A percentile compares a stretch with the other conserved stretches of the same genome.
These are phyloP conservation scores for Tylopilus subfusipes DNA, from an alignment of 768 basidiomycete species.

Conservation along the genomic window DNA sequence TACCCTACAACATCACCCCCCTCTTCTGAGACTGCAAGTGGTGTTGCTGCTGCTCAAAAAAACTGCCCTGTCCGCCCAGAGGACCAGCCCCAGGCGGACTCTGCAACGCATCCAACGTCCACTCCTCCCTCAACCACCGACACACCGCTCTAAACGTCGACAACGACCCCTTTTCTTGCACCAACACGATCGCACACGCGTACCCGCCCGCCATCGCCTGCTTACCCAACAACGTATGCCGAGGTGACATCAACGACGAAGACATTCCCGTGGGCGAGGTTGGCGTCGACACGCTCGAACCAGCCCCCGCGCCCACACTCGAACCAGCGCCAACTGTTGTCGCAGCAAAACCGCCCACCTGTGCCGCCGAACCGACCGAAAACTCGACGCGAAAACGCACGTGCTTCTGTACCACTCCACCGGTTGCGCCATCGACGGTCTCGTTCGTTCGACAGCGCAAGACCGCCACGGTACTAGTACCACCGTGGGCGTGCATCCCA, in stretches of 20 bases:
- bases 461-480: constrained; percentile 34
- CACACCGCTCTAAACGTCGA: constrained; percentile 81
- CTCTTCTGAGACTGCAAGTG: constrained; percentile 20
- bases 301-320: too few species aligned
- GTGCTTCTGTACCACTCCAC: constrained; percentile 58
- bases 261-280: constrained; percentile 22
- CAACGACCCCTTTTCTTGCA: constrained; percentile 88
- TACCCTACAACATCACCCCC: constrained; percentile 26
- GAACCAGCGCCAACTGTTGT: constrained; percentile 19
- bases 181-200: constrained; percentile 67
- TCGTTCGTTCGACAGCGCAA: constrained; percentile 56
- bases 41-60: constrained; percentile 37
- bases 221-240: constrained; percentile 26
- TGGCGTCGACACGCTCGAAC: constrained; percentile 5
- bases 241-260: constrained; percentile 26
- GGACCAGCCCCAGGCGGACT: constrained; percentile 20
- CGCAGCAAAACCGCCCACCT: constrained; percentile 20
- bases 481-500: constrained; percentile 26
- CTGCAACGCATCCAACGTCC: constrained; percentile 44
- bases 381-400: constrained; percentile 87
- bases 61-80: constrained; percentile 35
- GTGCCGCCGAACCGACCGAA: constrained; percentile 29
- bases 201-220: constrained; percentile 32
- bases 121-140: constrained; percentile 66
- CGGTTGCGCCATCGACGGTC: constrained; percentile 36